Evolutionary conservation across 106 monocot species (phyloP), one percentile per base, ranked within the genome.

Genomic region (Amphibolis antarctica): DNA sequence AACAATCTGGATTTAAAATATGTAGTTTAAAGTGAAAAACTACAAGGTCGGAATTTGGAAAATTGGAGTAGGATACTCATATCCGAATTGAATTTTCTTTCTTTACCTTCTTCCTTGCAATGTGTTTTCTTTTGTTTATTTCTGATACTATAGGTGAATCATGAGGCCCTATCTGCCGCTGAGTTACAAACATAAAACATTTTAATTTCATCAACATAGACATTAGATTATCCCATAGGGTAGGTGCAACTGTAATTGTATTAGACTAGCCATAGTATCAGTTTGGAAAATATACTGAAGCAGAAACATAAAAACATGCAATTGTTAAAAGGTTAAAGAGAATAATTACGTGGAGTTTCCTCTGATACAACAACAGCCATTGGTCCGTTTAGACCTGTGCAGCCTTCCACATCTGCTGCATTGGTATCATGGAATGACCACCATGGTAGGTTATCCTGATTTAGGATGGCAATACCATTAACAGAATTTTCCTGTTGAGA

Each of bases 361-460:
- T 96, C 96, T 64, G 96, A 96, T 50, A 96, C 89, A 57, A 96
- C 70, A 48, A 96, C 71, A 67, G 90, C 86, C 82, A 85, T 78
- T 64, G 96, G 96, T 55, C 96, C 96, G 63, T 76, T 80, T 77
- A 84, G 63, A 2, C 74, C 78, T 19, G 74, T 54, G 54, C 96
- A 96, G 63, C 57, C 89, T 65, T 56, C 71, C 17, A 76, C 60
- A 77, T 82, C 64, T 19, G 62, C 65, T 59, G 78, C 65, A 74
- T 80, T 70, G 28, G 30, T 42, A 70, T 84, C 89, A 82, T 90
- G 62, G 28, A 86, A 89, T 30, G 96, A 89, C 96, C 96, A 96
- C 96, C 96, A 96, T 53, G 89, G 73, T 23, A 63, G 67, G 62
- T 48, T 82, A 29, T 76, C 82, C 63, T 71, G 70, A 75, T 86